Evolutionary conservation across 441 rosid species (phyloP).

Genomic region (Euphorbia celastroides): DNA sequence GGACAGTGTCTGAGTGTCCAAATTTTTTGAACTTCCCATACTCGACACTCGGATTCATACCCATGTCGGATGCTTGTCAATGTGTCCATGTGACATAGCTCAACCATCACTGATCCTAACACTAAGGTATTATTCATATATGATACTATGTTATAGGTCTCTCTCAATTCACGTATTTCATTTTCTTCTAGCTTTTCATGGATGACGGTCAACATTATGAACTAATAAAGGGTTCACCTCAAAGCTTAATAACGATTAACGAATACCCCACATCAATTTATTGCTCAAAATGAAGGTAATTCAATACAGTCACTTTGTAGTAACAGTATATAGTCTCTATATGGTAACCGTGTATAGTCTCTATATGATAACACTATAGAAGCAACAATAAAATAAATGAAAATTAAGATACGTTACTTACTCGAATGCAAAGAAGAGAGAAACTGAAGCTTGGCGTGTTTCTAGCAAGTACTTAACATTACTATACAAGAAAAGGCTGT

Average conservation of each 20-base stretch:
- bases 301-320: background rate
- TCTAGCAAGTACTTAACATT: slow-evolving; percentile 59
- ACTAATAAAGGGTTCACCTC: background rate
- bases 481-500: slow-evolving; percentile 64
- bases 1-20: too few species aligned
- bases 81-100: too few species aligned
- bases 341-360: background rate
- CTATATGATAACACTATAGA: too few species aligned
- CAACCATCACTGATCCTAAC: background rate
- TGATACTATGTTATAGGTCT: background rate
- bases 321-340: background rate
- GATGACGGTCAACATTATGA: background rate
- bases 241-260: background rate
- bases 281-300: background rate
- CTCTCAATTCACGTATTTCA: background rate
- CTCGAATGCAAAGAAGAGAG: slow-evolving; percentile 96
- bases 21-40: too few species aligned
- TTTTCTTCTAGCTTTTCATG: background rate
- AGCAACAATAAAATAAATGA: background rate
- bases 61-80: too few species aligned
- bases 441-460: slow-evolving; percentile 79
- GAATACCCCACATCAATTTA: background rate
- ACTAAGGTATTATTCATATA: background rate
- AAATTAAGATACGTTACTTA: slow-evolving; percentile 37
- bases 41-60: too few species aligned